Evolutionary conservation across 306 rosid species (phyloP).

Genomic region (Vicia sativa): DNA sequence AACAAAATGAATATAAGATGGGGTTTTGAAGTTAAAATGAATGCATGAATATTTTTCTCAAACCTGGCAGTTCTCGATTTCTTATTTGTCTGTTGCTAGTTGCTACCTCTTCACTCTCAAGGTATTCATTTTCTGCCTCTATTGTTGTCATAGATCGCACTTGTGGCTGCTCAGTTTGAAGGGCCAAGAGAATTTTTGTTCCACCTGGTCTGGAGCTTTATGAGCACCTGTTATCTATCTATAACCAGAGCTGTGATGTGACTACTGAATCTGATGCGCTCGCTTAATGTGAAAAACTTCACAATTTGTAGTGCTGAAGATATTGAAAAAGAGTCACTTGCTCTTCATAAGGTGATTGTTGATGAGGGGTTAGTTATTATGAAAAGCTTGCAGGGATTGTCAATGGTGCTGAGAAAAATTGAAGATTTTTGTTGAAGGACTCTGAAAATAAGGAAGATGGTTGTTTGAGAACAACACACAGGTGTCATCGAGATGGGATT

Average conservation of each 20-base stretch:
- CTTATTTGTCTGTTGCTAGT: neutral
- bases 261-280: constrained; percentile 50
- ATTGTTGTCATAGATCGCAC: constrained; percentile 60
- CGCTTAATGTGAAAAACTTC: constrained; percentile 61
- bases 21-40: neutral
- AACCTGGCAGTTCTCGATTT: neutral
- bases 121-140: constrained; percentile 19
- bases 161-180: constrained; percentile 78
- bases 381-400: constrained; percentile 60
- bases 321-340: constrained; percentile 66
- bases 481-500: constrained; percentile 40
- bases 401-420: constrained; percentile 58
- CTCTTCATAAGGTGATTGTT: constrained; percentile 61
- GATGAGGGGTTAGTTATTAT: constrained; percentile 50
- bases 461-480: neutral
- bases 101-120: neutral
- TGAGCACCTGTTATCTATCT: constrained; percentile 55
- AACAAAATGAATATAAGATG: neutral
- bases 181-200: constrained; percentile 66
- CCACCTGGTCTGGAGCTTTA: constrained; percentile 60
- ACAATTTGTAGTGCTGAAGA: constrained; percentile 61
- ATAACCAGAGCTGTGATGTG: constrained; percentile 49
- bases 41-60: neutral
- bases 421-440: constrained; percentile 63
- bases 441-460: constrained; percentile 39